A percentile compares a stretch with the other conserved stretches of the same genome.
These are phyloP conservation scores for Mortierella hygrophila DNA, from an alignment of 192 early-diverging fungal genomes.

Conservation along the genomic window DNA sequence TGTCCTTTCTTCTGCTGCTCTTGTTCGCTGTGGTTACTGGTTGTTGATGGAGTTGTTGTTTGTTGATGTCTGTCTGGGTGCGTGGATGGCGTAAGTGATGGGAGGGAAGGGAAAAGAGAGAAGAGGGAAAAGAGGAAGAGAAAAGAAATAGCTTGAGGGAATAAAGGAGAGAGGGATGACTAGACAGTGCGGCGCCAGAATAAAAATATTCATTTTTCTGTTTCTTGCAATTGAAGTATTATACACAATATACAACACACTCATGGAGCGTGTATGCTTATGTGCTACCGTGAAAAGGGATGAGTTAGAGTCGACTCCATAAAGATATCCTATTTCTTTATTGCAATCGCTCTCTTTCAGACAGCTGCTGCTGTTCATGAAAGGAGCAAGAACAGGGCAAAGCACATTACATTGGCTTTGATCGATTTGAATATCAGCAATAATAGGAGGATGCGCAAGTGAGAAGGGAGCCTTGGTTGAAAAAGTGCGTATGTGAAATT, in stretches of 20 bases:
- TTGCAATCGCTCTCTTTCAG: not conserved
- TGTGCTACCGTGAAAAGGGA: not conserved
- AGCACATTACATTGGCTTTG: too few species aligned
- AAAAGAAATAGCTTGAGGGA: not conserved
- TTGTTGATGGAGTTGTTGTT: not conserved
- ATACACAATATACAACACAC: not conserved
- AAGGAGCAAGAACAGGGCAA: too few species aligned
- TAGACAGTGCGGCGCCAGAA: not conserved
- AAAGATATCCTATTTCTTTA: not conserved
- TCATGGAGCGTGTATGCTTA: too few species aligned
- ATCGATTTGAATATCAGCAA: too few species aligned
- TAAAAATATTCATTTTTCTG: not conserved
- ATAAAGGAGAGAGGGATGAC: not conserved
- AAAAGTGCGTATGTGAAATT: too few species aligned
- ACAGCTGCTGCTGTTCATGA: too few species aligned
- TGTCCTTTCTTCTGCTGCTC: not conserved
- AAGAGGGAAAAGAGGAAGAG: not conserved
- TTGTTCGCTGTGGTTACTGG: not conserved
- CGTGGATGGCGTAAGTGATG: not conserved
- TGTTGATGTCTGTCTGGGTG: not conserved
- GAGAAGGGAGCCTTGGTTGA: too few species aligned
- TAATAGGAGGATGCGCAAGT: too few species aligned
- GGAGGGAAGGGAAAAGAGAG: not conserved
- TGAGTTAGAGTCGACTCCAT: not conserved
- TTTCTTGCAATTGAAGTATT: not conserved